phyloP scores from a whole-genome alignment of 805 yeast genomes.

The Metschnikowia reukaufii region DNA sequence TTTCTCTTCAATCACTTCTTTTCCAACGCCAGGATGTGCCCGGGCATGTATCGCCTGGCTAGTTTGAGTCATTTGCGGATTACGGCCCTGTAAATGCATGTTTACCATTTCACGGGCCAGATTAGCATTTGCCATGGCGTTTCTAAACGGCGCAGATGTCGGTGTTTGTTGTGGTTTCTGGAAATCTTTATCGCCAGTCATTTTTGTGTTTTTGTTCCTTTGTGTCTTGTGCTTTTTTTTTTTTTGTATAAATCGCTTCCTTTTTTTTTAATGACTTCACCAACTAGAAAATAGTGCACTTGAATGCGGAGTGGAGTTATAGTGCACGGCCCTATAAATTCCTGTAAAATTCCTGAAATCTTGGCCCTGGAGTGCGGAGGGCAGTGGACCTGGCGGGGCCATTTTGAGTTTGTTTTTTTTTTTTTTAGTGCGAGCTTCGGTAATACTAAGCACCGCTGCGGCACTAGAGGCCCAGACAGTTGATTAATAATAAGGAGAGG shows the following conservation, averaged over 20 bases:
- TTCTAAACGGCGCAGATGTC: neutral
- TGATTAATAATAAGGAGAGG: neutral
- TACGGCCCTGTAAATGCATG: slow-evolving; percentile 47
- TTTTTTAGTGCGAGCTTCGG: neutral
- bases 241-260: no score
- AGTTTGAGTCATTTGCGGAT: slow-evolving; percentile 15
- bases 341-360: neutral
- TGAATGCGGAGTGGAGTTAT: no score
- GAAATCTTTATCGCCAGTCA: slow-evolving; percentile 4
- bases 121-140: slow-evolving; percentile 51
- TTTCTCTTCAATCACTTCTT: no score
- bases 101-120: slow-evolving; percentile 64
- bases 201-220: neutral
- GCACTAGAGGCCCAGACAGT: neutral
- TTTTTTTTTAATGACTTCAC: no score
- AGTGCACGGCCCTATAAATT: no score
- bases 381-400: neutral
- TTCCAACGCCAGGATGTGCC: neutral
- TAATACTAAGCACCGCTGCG: neutral
- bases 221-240: no score
- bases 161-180: slow-evolving; percentile 1
- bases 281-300: no score
- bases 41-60: slow-evolving; percentile 13
- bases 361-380: neutral
- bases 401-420: neutral